Evolutionary conservation across 805 yeast genomes (phyloP), one percentile per base, ranked within the genome.

Genomic region (Kuraishia ogatae): DNA sequence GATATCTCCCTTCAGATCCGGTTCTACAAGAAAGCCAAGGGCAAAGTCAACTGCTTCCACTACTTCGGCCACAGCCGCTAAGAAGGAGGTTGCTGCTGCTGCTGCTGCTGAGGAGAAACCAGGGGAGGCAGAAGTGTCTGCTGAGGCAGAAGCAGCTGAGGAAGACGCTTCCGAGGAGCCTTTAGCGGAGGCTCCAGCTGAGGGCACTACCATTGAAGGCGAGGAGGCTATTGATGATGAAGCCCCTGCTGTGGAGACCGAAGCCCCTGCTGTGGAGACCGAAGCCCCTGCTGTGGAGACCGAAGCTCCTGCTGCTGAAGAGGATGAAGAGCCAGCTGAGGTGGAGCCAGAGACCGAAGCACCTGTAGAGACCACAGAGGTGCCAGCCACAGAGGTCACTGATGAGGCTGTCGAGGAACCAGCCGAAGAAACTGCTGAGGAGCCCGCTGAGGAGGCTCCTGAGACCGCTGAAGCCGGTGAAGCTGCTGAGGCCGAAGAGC

Each of bases 1-100:
- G 67, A 61, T 64, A 6, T 66, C 70, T n/a, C 70, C 70, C 1
- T 66, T 66, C 58, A 63, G 70, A 57, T 58, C 57, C 55, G 24
- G 55, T 39, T 55, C 20, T 24, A 48, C 47, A 49, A 55, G 43
- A 52, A 52, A 51, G 51, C 46, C 46, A 53, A 53, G 29, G 54
- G 55, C 21, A 53, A 53, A 22, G 53, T 23, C 35, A 23, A 19
- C 28, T 11, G 21, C 47, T 29, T 26, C 29, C 39, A 29, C 49
- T n/a, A 23, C 56, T 51, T n/a, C 39, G 17, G 50, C 24, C 21
- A 21, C n/a, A 5, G 4, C 53, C 13, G 51, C 29, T 3, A 50
- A 26, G 39, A 23, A 23, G 51, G 51, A 29, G 49, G 10, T 49
- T 29, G 39, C 39, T 10, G 15, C 50, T 2, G 50, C 21, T 11